Conservation (phyloP, 2,329 filamentous ascomycete species). For the Diaporthe longicolla region DNA sequence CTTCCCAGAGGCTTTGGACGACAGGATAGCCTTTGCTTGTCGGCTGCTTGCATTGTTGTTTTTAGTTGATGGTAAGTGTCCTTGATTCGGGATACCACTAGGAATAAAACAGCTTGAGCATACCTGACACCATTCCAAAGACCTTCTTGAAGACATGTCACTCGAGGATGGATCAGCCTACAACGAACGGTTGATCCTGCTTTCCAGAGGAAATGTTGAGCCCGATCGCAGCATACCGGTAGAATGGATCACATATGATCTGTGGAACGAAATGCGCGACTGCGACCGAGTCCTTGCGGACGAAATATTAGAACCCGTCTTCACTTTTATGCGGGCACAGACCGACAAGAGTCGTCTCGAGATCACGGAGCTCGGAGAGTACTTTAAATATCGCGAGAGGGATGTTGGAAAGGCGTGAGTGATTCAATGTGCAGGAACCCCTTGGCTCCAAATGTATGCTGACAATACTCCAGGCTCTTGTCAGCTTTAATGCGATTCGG, state of each 20-base stretch:
- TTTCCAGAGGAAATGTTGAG: conserved; percentile 50
- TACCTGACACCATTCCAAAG: conserved; percentile 43
- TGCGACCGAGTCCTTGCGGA: conserved; percentile 54
- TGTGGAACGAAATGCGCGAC: conserved; percentile 57
- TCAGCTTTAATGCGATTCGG: conserved; percentile 55
- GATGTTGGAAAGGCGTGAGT: conserved; percentile 59
- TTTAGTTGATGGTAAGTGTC: conserved; percentile 57
- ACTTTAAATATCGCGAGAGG: conserved; percentile 55
- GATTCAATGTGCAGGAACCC: accelerated
- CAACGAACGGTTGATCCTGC: conserved; percentile 55
- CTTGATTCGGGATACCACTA: background rate
- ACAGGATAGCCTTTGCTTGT: conserved; percentile 56
- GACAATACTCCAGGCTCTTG: conserved; percentile 46
- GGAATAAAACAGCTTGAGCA: background rate
- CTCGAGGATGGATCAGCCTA: conserved; percentile 55
- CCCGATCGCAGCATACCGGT: conserved; percentile 52
- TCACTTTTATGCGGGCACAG: conserved; percentile 58
- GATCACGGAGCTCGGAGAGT: conserved; percentile 49
- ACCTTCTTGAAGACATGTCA: conserved; percentile 58
- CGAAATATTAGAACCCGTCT: conserved; percentile 54
- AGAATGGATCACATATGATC: conserved; percentile 56
- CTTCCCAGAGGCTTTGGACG: conserved; percentile 54
- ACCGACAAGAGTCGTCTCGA: conserved; percentile 50
- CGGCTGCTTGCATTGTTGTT: conserved; percentile 57
- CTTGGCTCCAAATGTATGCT: too few relatives aligned